Base-by-base conservation (phyloP, 2,329 filamentous ascomycete species). In the Fusarium agapanthi region DNA sequence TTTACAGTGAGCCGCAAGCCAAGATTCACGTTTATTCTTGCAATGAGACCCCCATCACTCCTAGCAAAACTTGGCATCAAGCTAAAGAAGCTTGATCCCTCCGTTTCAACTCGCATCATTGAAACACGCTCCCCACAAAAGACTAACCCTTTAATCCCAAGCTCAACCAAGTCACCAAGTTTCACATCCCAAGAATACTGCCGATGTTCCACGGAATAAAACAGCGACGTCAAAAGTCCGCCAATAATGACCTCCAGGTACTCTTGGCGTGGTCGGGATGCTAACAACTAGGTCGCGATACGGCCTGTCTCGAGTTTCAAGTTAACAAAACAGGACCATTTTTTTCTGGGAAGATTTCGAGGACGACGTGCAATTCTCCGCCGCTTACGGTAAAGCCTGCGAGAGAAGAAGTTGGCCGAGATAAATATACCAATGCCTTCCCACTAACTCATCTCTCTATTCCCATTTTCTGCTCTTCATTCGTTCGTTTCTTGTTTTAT, bases 41-140 rank as follows among this genome's bases (percentile, higher is more conserved):
- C n/a, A n/a, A n/a, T n/a, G n/a, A n/a, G n/a, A n/a, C n/a, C n/a
- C n/a, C n/a, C n/a, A n/a, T 37, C 18, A 24, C 54, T 20, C 11
- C 8, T 18, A 0, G 2, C 32, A 24, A 50, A 2, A 26, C 47
- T 55, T 61, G 43, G 32, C 48, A 11, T 1, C 24, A 35, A 16
- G 37, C 45, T 43, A 32, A 47, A 41, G n/a, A 50, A 40, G 55
- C 48, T 67, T 62, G 47, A 35, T 45, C n/a, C 22, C 20, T 37
- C 6, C 9, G 32, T 45, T 38, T 40, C 24, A 28, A 35, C 6
- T 18, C n/a, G 3, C 13, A 43, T 38, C 16, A 38, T 69, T 64
- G 65, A 69, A 69, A 69, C 65, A 43, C 6, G 6, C 43, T 43
- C 38, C 62, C 57, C 65, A 69, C 58, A 69, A 69, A 48, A 40